A percentile compares a stretch with the other conserved stretches of the same genome.
These are phyloP conservation scores for Scytalidium lignicola DNA, from an alignment of 2,329 filamentous ascomycete genomes.

Conservation along the genomic window DNA sequence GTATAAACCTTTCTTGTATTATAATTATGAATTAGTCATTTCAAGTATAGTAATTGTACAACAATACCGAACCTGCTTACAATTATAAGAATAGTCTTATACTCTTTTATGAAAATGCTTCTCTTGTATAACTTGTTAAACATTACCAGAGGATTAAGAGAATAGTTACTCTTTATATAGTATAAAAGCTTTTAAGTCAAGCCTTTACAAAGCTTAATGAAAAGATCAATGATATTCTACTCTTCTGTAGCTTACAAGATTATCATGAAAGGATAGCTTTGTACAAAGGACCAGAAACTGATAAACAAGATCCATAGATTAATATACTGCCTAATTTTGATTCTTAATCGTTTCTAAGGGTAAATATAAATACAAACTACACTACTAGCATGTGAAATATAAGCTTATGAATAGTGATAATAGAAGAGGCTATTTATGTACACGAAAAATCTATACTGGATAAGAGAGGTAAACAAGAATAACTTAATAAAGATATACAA, in stretches of 20 bases:
- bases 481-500: slow-evolving; percentile 3
- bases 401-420: background rate
- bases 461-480: slow-evolving; percentile 4
- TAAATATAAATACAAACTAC: slow-evolving; percentile 5
- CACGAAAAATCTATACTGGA: slow-evolving; percentile 7
- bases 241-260: slow-evolving; percentile 1
- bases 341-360: slow-evolving; percentile 1
- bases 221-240: slow-evolving; percentile 4
- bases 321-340: slow-evolving; percentile 5
- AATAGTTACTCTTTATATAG: background rate
- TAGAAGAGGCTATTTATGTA: slow-evolving; percentile 9
- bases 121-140: background rate
- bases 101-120: background rate
- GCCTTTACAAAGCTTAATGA: slow-evolving; percentile 4
- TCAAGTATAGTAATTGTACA: slow-evolving; percentile 1
- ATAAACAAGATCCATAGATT: slow-evolving; percentile 9
- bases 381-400: slow-evolving; percentile 1
- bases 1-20: background rate
- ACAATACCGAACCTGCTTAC: slow-evolving; percentile 1
- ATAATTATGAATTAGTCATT: background rate
- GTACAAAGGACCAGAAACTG: slow-evolving; percentile 7
- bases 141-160: slow-evolving; percentile 2
- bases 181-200: slow-evolving; percentile 5
- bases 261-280: slow-evolving; percentile 9
- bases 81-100: slow-evolving; percentile 2